phyloP scores from a whole-genome alignment of 371 early-diverging fungal species.

The Dichotomocladium elegans region DNA sequence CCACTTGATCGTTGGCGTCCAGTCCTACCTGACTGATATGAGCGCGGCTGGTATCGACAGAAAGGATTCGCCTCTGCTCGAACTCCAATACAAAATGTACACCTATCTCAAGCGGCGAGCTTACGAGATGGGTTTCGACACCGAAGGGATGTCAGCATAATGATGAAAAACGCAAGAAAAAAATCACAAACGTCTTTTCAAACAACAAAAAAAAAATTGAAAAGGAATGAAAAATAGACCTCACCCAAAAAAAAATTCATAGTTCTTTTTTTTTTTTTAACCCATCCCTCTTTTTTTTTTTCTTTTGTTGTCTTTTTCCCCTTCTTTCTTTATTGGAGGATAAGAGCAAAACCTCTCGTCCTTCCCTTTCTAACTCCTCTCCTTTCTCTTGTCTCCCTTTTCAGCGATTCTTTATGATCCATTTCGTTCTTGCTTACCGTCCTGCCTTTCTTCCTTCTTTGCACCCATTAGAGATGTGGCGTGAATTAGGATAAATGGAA shows the following conservation, averaged over 20 bases:
- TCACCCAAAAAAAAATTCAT: background rate
- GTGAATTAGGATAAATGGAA: too few relatives aligned
- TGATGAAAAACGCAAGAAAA: background rate
- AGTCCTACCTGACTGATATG: conserved; percentile 35
- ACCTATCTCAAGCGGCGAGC: conserved; percentile 43
- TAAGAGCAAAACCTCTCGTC: too few relatives aligned
- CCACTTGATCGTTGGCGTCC: conserved; percentile 36
- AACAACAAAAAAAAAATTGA: background rate
- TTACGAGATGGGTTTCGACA: conserved; percentile 18
- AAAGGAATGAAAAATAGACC: conserved; percentile 3
- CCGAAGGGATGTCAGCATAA: background rate
- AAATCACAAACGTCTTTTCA: conserved; percentile 2
- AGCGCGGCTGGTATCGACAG: conserved; percentile 10
- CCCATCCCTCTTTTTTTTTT: background rate
- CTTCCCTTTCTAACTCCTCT: too few relatives aligned
- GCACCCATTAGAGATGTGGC: too few relatives aligned
- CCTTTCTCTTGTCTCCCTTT: too few relatives aligned
- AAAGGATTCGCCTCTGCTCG: conserved; percentile 21
- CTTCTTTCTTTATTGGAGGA: too few relatives aligned
- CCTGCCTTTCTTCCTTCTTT: too few relatives aligned
- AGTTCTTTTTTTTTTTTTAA: too few relatives aligned
- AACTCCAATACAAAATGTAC: conserved; percentile 46
- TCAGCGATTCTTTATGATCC: too few relatives aligned
- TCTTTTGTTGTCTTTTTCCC: too few relatives aligned
- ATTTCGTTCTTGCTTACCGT: too few relatives aligned